Evolutionary conservation across 768 basidiomycete species (phyloP), one percentile per base, ranked within the genome.

Genomic region (Termitomyces sp.): DNA sequence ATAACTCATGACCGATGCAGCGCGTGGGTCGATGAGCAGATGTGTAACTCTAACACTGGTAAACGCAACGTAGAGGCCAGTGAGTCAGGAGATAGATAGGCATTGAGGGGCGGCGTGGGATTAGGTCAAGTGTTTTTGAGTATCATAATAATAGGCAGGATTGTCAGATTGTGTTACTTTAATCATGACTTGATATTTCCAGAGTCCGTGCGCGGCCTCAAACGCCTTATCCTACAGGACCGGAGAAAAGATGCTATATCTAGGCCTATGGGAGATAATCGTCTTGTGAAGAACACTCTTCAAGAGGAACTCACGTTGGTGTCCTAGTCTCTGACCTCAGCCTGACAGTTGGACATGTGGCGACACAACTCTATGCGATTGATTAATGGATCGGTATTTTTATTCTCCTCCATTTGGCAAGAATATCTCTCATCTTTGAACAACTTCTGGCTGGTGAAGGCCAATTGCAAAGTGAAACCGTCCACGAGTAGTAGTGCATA

Each of bases 1-100:
- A 37, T 29, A 48, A 50, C 52, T 57, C 55, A 53, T 63, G 62
- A 61, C 48, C 41, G 48, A 56, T 58, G 60, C 41, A 57, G 28
- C 60, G 51, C 46, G 49, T 62, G 61, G 55, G 46, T 33, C 10
- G 2, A 29, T 16, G 42, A 52, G 33, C 26, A 24, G 33, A 24
- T 26, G 45, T 48, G 55, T 31, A 10, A 51, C 28, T 16, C 29
- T 16, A 51, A 29, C 31, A 8, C 33, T 45, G 47, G 15, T 33
- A 18, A 31, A 33, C 20, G 31, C 46, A 50, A 33, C 48, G 29
- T 41, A 42, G 16, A 46, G 37, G 10, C 6, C 52, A 34, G 20
- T 15, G 5, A 36, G 54, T 34, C 42, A 18, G 41, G 45, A 56
- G 36, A 46, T 54, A 42, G 44, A 59, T 31, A 44, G 57, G 24